Evolutionary conservation across 805 yeast species (phyloP), one percentile per base, ranked within the genome.

Genomic region (Torulaspora delbrueckii): DNA sequence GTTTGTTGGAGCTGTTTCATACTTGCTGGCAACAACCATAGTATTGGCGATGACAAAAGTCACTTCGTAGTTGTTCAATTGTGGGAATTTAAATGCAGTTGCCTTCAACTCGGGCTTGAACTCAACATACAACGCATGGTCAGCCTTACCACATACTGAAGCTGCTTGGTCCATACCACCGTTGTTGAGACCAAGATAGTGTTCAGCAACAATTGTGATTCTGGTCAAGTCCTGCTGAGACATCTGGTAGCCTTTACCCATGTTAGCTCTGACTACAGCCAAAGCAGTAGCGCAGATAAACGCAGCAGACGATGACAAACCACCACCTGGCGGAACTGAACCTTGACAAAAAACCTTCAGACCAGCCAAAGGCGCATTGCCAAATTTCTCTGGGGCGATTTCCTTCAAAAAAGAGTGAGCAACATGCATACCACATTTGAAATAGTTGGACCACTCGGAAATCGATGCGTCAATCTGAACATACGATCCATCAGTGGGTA

Each of bases 81-180:
- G 51, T 9, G 86, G 86, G 57, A 82, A 75, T 34, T 68, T 63
- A 58, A 79, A 71, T 10, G 85, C 76, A 26, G 72, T 66, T 1
- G 80, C 86, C 28, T 60, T 66, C 38, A 83, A 68, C 49, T 69
- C 61, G 1, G 90, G 89, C 49, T 73, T 71, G 66, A 83, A 83
- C 52, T 76, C 77, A 14, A 83, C 78, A 52, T 75, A 72, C 45
- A 82, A 63, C 1, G 82, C 83, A 52, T 82, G 77, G 47, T 71
- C 72, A 34, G 63, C 66, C 55, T 75, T 78, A 16, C 89, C 88
- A 52, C 75, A 81, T 19, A 83, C 73, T 0, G 84, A 77, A 2
- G 88, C 89, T 38, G 84, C 75, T 65, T 83, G 89, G 59, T 83
- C 89, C 85, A 83, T 77, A 33, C 89, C 88, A n/a, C 90, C 90